Base-by-base conservation (phyloP, 257 asterid species). In the Salvia miltiorrhiza region DNA sequence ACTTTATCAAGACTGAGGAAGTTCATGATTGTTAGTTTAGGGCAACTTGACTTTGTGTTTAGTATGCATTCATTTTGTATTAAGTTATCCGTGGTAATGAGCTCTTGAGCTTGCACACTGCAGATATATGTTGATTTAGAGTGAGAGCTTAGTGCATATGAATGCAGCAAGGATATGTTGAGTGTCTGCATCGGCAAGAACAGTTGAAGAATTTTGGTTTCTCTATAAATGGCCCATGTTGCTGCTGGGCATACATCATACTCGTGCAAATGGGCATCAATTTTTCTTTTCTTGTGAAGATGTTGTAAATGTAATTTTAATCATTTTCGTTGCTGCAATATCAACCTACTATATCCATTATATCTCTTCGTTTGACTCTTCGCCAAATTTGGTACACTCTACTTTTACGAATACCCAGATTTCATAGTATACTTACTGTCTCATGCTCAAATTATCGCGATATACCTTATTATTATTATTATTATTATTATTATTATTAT, bases 81-180 rank as follows among this genome's bases (percentile, higher is more conserved):
- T 23, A 12, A 28, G 48, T 33, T 20, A 24, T 23, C 6, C 4
- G 8, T 48, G 40, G 9, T 49, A 53, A 37, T 62, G 72, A 54
- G 12, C 41, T 67, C 23, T 69, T 62, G n/a, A 63, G 35, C 16
- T 37, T 33, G 73, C 62, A 61, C 65, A 2, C 52, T 82, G 81
- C 88, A 83, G 88, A 80, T 80, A 70, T 80, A 80, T 57, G 83
- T 83, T 9, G 85, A 80, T 74, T 80, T 71, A 24, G 82, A 75
- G 63, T 83, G 60, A 63, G 62, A 55, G 40, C 44, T 60, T 21
- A 32, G 8, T 33, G 28, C 66, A 70, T 70, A 59, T 26, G 35
- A 70, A 43, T 56, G 53, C 44, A 26, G 30, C 28, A 43, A 37
- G 37, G 67, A 28, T 23, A n/a, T n/a, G n/a, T 32, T 58, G 12